Percentiles rank a stretch among this genome's conserved stretches.
phyloP scores from a whole-genome alignment of 2,329 filamentous ascomycete species.

The Xylariaceae sp. region DNA sequence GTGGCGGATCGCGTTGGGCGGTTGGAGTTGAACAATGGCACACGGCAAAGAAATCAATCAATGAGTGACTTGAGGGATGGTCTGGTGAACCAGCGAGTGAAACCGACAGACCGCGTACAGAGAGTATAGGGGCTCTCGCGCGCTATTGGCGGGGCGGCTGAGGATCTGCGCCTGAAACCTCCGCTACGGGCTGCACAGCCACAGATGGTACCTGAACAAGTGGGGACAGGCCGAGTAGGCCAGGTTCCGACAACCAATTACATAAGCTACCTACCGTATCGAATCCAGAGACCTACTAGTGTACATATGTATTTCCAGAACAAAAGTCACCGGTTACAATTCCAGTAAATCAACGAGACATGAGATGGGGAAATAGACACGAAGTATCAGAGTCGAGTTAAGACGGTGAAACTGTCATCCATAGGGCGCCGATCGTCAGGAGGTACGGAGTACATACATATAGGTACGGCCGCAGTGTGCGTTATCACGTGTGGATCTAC shows the following conservation, averaged over 20 bases:
- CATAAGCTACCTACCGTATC: not conserved
- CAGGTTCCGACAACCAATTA: not conserved
- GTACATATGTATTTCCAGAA: too few species aligned
- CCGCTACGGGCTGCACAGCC: not conserved
- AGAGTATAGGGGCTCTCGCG: not conserved
- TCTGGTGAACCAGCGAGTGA: not conserved
- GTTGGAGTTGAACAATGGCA: not conserved
- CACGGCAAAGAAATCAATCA: not conserved
- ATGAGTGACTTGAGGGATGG: not conserved
- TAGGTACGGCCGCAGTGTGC: too few species aligned
- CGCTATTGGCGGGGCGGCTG: not conserved
- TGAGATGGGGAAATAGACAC: too few species aligned
- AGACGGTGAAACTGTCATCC: too few species aligned
- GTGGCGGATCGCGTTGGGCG: not conserved
- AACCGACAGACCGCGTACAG: not conserved
- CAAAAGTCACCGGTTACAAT: too few species aligned
- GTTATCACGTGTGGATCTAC: too few species aligned
- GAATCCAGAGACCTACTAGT: too few species aligned
- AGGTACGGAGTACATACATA: too few species aligned
- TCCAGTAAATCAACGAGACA: too few species aligned
- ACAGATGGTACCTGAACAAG: not conserved
- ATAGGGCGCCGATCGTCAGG: too few species aligned
- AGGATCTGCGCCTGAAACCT: not conserved
- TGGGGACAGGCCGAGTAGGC: too few species aligned
- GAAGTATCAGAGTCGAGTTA: too few species aligned